Conservation (phyloP, 306 rosid species). For the Alnus rubra region DNA sequence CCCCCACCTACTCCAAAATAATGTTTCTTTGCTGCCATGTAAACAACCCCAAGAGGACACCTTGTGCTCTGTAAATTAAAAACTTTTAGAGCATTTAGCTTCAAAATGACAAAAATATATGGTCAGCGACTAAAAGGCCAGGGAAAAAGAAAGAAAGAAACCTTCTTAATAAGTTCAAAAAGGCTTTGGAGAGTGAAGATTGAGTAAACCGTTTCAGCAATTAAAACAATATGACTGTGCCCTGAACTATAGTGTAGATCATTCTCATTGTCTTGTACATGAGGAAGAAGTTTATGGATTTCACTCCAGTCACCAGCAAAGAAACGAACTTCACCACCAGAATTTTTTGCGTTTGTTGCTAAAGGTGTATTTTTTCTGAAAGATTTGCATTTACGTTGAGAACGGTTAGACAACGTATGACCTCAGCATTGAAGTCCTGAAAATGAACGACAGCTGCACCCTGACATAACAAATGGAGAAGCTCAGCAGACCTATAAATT, state of each 20-base stretch:
- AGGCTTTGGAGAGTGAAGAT: slow-evolving; percentile 64
- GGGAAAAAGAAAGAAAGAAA: slow-evolving; percentile 1
- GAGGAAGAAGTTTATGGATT: slow-evolving; percentile 67
- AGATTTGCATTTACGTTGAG: slow-evolving; percentile 73
- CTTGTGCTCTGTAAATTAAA: slow-evolving; percentile 52
- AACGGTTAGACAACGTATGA: slow-evolving; percentile 74
- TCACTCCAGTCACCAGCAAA: slow-evolving; percentile 97
- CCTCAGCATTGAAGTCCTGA: slow-evolving; percentile 95
- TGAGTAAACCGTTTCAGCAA: slow-evolving; percentile 98
- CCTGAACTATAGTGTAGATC: slow-evolving; percentile 19
- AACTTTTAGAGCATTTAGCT: slow-evolving; percentile 1
- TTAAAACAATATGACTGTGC: slow-evolving; percentile 52
- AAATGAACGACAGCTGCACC: slow-evolving; percentile 81
- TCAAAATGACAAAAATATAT: slow-evolving; percentile 18
- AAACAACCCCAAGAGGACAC: slow-evolving; percentile 58
- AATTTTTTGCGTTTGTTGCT: slow-evolving; percentile 27
- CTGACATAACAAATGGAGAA: slow-evolving; percentile 43
- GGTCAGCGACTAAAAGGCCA: background rate
- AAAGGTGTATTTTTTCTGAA: slow-evolving; percentile 26
- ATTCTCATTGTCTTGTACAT: slow-evolving; percentile 30
- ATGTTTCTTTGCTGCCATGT: slow-evolving; percentile 92
- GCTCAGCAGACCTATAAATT: slow-evolving; percentile 6
- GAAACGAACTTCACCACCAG: slow-evolving; percentile 52
- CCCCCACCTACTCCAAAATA: slow-evolving; percentile 99
- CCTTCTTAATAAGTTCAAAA: slow-evolving; percentile 83